Evolutionary conservation across 1,284 basidiomycete genomes (phyloP).

Genomic region (Cutaneotrichosporon cyanovorans): DNA sequence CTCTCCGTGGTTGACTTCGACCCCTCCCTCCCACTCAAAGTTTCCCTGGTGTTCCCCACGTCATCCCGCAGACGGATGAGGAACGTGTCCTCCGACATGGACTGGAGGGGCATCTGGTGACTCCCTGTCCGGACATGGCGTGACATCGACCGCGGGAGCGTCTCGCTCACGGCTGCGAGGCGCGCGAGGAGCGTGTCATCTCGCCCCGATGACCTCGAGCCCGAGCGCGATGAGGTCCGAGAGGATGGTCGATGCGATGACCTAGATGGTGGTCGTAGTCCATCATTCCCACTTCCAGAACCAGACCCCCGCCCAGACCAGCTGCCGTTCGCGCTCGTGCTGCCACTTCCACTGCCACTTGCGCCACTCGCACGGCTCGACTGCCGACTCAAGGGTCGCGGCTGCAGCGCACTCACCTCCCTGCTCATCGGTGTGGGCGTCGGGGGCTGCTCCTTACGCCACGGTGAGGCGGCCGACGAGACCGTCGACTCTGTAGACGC

Average conservation of each 20-base stretch:
- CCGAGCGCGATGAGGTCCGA: not conserved
- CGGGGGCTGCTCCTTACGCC: slow-evolving; percentile 17
- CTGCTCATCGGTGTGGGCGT: slow-evolving; percentile 18
- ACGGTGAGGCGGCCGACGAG: slow-evolving; percentile 5
- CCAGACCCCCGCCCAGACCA: too few relatives aligned
- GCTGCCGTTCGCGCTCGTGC: too few relatives aligned
- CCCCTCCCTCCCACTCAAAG: not conserved
- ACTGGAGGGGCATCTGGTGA: not conserved
- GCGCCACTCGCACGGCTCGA: not conserved
- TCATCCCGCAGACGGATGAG: not conserved
- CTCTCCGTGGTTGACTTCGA: too few relatives aligned
- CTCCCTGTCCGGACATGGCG: not conserved
- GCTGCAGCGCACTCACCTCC: slow-evolving; percentile 6
- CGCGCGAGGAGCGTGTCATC: slow-evolving; percentile 13
- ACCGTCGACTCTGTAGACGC: slow-evolving; percentile 4
- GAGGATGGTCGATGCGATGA: too few relatives aligned
- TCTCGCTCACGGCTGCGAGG: slow-evolving; percentile 2
- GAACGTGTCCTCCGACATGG: not conserved
- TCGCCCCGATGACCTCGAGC: not conserved
- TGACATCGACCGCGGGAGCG: not conserved
- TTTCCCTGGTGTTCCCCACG: not conserved
- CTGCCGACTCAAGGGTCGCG: not conserved
- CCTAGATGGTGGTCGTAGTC: not conserved
- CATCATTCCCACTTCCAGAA: too few relatives aligned
- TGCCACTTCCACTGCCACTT: not conserved